Evolutionary conservation across 139 green algal genomes (phyloP), one percentile per base, ranked within the genome.

Genomic region (Penium margaritaceum): DNA sequence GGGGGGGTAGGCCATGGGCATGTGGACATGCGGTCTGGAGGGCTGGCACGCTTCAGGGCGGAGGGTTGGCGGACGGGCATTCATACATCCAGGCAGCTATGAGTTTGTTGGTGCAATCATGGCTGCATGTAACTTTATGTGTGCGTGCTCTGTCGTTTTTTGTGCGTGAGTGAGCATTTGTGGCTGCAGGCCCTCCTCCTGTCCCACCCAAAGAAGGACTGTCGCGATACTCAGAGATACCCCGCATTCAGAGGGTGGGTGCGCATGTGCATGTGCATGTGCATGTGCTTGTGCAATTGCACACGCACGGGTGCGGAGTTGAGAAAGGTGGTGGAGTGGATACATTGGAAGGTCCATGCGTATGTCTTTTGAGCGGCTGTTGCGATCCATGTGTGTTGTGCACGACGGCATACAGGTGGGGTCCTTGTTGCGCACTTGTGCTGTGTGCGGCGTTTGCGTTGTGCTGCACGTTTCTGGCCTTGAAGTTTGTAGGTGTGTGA

Each of bases 121-220:
- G 38, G 7, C 9, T 62, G 6, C 19, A 14, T 43, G 7, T 60
- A 9, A 53, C 24, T 51, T 14, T 6, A 9, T n/a, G 37, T 51
- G 37, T 69, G 19, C 15, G 5, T 69, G 61, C n/a, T n/a, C 9
- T 34, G 15, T 30, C n/a, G 46, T 53, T 24, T 58, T n/a, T n/a
- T n/a, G n/a, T n/a, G n/a, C n/a, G n/a, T n/a, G n/a, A n/a, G n/a
- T n/a, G n/a, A n/a, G n/a, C n/a, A n/a, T n/a, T n/a, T n/a, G n/a
- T n/a, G n/a, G 30, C 17, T 2, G 72, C 74, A 89, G 76, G 88
- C 68, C 29, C 85, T 97, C 67, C 70, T 89, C 76, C 78, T 96
- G 15, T 81, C 77, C 17, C 91, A 97, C 74, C 88, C 88, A 5
- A 75, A 71, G n/a, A 82, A 84, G 46, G 43, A 84, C 64, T 87